These are phyloP conservation scores for Coniochaeta hoffmannii DNA, from an alignment of 2,329 filamentous ascomycete genomes.

Conservation along the genomic window DNA sequence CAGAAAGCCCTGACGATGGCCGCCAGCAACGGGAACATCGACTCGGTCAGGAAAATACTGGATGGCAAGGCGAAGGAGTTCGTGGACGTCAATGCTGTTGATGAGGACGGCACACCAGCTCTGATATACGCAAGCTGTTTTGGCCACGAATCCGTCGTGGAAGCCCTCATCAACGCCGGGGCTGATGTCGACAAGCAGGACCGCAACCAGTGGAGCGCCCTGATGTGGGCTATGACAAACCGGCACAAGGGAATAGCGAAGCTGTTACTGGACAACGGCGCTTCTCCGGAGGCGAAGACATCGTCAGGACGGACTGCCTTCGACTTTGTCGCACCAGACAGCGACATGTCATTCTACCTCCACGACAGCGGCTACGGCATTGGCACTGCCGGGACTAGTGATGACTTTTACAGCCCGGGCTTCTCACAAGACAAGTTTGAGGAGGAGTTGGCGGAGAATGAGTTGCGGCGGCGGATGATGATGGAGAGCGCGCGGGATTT, in stretches of 20 bases:
- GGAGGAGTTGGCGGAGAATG: conserved; percentile 94
- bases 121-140: conserved; percentile 98
- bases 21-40: conserved; percentile 89
- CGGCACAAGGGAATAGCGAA: conserved; percentile 94
- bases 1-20: conserved; percentile 92
- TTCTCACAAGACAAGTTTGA: conserved; percentile 92
- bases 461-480: conserved; percentile 96
- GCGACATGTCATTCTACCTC: conserved; percentile 92
- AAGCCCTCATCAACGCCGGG: conserved; percentile 74
- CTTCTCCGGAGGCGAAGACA: conserved; percentile 92
- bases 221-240: conserved; percentile 99
- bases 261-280: conserved; percentile 81
- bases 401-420: conserved; percentile 91
- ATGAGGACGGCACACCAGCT: conserved; percentile 93
- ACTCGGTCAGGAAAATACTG: conserved; percentile 70
- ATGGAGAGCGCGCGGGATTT: conserved; percentile 96
- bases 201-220: conserved; percentile 90
- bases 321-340: conserved; percentile 91
- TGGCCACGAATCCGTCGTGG: conserved; percentile 85
- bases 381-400: conserved; percentile 64
- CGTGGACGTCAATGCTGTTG: conserved; percentile 78
- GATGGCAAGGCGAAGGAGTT: conserved; percentile 65
- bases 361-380: conserved; percentile 91
- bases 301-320: conserved; percentile 89
- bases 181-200: conserved; percentile 90